Percentiles rank a stretch among this genome's conserved stretches.
Conservation (phyloP, 2,329 filamentous ascomycete species). For the Ciborinia camelliae region DNA sequence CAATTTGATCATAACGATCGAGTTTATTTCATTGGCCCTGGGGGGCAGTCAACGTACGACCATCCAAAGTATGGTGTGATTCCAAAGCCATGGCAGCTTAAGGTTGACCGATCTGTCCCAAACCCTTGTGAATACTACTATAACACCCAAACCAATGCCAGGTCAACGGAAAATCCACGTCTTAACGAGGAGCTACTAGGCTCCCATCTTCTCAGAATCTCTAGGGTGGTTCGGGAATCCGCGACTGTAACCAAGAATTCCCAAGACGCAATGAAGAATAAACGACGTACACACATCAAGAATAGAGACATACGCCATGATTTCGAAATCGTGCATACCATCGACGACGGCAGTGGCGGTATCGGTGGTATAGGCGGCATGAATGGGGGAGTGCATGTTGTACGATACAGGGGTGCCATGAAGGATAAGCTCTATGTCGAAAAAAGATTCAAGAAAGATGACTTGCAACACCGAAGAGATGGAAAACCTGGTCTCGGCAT, state of each 20-base stretch:
- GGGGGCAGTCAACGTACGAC: background rate
- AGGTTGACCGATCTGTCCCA: background rate
- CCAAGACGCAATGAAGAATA: background rate
- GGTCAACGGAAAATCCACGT: slow-evolving; percentile 20
- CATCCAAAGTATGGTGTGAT: slow-evolving; percentile 18
- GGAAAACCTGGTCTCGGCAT: slow-evolving; percentile 4
- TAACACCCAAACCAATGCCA: slow-evolving; percentile 6
- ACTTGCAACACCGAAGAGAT: background rate
- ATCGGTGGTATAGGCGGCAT: slow-evolving; percentile 31
- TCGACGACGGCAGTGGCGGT: slow-evolving; percentile 28
- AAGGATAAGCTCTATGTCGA: slow-evolving; percentile 23
- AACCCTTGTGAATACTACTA: slow-evolving; percentile 15
- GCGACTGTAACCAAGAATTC: slow-evolving; percentile 16
- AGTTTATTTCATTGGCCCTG: slow-evolving; percentile 12
- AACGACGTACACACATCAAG: slow-evolving; percentile 11
- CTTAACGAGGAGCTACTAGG: slow-evolving; percentile 5
- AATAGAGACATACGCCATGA: slow-evolving; percentile 21
- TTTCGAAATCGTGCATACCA: slow-evolving; percentile 29
- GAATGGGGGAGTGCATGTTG: slow-evolving; percentile 34
- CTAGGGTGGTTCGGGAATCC: slow-evolving; percentile 17
- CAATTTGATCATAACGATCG: slow-evolving; percentile 8
- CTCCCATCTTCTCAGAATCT: slow-evolving; percentile 7
- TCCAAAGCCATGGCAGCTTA: slow-evolving; percentile 22
- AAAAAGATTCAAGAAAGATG: slow-evolving; percentile 25
- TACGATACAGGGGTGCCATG: slow-evolving; percentile 22